Conservation (phyloP, 768 basidiomycete genomes). For the Rhodocollybia butyracea region DNA sequence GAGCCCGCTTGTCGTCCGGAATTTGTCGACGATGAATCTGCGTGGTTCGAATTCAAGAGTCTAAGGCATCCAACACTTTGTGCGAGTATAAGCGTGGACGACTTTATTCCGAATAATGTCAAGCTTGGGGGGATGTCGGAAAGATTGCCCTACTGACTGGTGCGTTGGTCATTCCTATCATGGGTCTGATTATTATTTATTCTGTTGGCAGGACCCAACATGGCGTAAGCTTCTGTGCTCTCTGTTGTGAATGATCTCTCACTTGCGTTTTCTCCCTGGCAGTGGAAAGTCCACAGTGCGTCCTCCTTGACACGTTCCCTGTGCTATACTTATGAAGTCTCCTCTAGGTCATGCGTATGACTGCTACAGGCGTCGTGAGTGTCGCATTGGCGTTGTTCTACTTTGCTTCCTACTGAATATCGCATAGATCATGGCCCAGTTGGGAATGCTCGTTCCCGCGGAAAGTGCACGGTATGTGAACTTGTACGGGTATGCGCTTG, state of each 20-base stretch:
- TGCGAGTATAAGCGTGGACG: constrained; percentile 54
- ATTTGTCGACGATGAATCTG: constrained; percentile 62
- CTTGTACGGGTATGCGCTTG: background rate
- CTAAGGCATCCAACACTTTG: constrained; percentile 87
- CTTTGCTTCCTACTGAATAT: background rate
- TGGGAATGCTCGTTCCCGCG: constrained; percentile 96
- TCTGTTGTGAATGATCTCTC: background rate
- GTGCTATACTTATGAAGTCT: background rate
- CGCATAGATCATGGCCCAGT: constrained; percentile 81
- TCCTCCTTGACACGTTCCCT: background rate
- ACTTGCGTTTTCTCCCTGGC: constrained; percentile 11
- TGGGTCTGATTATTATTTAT: constrained; percentile 4
- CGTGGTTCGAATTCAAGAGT: constrained; percentile 84
- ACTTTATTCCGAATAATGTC: constrained; percentile 93
- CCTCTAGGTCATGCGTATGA: constrained; percentile 85
- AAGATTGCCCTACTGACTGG: constrained; percentile 87
- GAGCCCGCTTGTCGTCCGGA: constrained; percentile 93
- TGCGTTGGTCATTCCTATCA: constrained; percentile 23
- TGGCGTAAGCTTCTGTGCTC: constrained; percentile 58
- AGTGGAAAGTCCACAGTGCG: constrained; percentile 77
- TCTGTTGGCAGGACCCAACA: constrained; percentile 65
- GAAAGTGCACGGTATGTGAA: constrained; percentile 60
- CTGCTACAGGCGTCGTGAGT: constrained; percentile 83
- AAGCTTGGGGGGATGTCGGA: constrained; percentile 72
- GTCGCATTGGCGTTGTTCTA: background rate